Base-by-base conservation (phyloP, 2,329 filamentous ascomycete species). In the Aspergillus fijiensis region DNA sequence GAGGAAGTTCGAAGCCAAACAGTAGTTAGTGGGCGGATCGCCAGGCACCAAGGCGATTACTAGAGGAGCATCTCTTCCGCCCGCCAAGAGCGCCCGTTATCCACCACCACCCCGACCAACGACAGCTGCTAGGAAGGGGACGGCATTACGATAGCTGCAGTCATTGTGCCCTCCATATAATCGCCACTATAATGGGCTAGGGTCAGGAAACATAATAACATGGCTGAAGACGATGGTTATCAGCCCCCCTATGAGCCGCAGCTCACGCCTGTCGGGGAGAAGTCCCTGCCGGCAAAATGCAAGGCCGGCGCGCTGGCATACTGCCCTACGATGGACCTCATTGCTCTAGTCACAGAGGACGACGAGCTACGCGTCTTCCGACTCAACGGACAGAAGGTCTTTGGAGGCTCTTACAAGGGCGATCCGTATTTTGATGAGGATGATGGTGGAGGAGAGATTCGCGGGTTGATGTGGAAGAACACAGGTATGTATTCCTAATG, bases 321-420 rank as follows among this genome's bases (percentile, higher is more conserved):
- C 75, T 96, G 92, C 75, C 91, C 93, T 16, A 89, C 88, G 9
- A 90, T 96, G 80, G 91, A 97, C 76, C 82, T 98, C 50, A 82
- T 92, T 12, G 89, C 90, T 12, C 80, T 91, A 12, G 88, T 89
- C 14, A 85, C 83, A n/a, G 81, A 83, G 16, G 85, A 87, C 61
- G 86, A 86, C 52, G 86, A 87, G 53, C 80, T 97, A 19, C 83
- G 89, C 65, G 87, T 96, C 49, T 93, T 89, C 76, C 85, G 94
- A 52, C 84, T 93, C 16, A 91, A 89, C 62, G 89, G 89, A 1
- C 91, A 97, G 68, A 75, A 81, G 53, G 87, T 88, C 2, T 88
- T 89, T 69, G 82, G 82, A 65, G 68, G 70, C 51, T 69, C 77
- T 61, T 74, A 77, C 65, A 71, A 71, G 54, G 70, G 68, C 19